Evolutionary conservation across 2,329 filamentous ascomycete genomes (phyloP), one percentile per base, ranked within the genome.

Genomic region (Macrophomina phaseolina): DNA sequence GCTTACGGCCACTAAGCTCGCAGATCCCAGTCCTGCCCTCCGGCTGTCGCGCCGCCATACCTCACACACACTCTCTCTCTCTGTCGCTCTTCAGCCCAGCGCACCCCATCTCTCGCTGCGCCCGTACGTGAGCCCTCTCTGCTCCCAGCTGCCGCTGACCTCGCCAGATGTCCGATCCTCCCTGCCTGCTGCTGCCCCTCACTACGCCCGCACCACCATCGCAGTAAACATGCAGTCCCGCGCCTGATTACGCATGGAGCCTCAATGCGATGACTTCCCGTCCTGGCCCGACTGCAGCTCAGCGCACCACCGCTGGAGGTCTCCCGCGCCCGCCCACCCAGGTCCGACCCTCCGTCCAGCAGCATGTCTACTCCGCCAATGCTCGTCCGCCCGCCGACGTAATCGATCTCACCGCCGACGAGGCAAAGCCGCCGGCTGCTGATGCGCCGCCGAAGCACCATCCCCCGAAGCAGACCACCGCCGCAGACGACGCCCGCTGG

Each of bases 261-360:
- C 71, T 74, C 71, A 70, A 74, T 79, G 78, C 77, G 72, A 80
- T 80, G 78, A 80, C 73, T 78, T 79, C 78, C 74, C 77, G 78
- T 77, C 76, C 77, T 78, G 76, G 74, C 72, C 74, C 73, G 74
- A 69, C 76, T 74, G 71, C 74, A 77, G 71, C 73, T 68, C 78
- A 78, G 71, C 76, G 71, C 70, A 72, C 74, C 70, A 76, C 73
- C 70, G 75, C 72, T 71, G 74, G 70, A 69, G 72, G 70, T 70
- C 74, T 73, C 53, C 71, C 71, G 64, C 71, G 71, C 67, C 68
- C 70, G 63, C 75, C 74, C 68, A 71, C 66, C 69, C 74, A 73
- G 67, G 71, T 71, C 63, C 74, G 69, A 64, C 67, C 73, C 73
- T 64, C 73, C 74, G 71, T 74, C 71, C 55, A 64, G 66, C 68